phyloP scores from a whole-genome alignment of 352 stramenopile genomes.

The Globisporangium yorkense region DNA sequence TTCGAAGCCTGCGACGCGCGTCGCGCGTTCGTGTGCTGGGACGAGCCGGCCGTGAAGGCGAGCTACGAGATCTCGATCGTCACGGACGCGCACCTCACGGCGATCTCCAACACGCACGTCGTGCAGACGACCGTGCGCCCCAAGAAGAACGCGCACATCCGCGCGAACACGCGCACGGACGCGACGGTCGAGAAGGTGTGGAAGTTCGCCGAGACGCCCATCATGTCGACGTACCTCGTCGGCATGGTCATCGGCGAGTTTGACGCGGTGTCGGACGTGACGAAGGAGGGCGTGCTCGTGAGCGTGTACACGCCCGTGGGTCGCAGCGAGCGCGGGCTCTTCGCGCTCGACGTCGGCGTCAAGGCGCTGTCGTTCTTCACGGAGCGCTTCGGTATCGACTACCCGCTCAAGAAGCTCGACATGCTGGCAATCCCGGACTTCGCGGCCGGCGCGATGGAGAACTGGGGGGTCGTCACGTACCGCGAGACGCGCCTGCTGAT shows the following conservation, averaged over 20 bases:
- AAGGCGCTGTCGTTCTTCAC: constrained; percentile 71
- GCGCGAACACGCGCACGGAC: constrained; percentile 35
- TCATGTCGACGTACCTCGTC: constrained; percentile 98
- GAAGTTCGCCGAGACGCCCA: constrained; percentile 90
- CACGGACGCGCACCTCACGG: constrained; percentile 87
- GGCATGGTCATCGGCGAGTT: constrained; percentile 96
- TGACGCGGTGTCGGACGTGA: constrained; percentile 90
- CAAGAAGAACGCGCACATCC: constrained; percentile 54
- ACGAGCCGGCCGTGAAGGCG: constrained; percentile 96
- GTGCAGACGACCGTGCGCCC: constrained; percentile 61
- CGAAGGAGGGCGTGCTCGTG: constrained; percentile 88
- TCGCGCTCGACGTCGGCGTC: constrained; percentile 79
- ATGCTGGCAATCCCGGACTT: constrained; percentile 97
- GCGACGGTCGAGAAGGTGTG: constrained; percentile 53
- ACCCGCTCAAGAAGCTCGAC: constrained; percentile 98
- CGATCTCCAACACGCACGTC: constrained; percentile 96
- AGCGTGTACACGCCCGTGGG: constrained; percentile 94
- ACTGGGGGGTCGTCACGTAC: constrained; percentile 95
- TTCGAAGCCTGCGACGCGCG: constrained; percentile 85
- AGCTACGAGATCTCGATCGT: constrained; percentile 92
- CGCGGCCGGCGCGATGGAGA: constrained; percentile 91
- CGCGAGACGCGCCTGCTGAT: constrained; percentile 90
- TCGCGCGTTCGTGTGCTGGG: constrained; percentile 96
- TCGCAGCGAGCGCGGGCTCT: constrained; percentile 86
- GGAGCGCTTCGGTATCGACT: constrained; percentile 75